Evolutionary conservation across 768 basidiomycete genomes (phyloP).

Genomic region (Macrolepiota dolichaula): DNA sequence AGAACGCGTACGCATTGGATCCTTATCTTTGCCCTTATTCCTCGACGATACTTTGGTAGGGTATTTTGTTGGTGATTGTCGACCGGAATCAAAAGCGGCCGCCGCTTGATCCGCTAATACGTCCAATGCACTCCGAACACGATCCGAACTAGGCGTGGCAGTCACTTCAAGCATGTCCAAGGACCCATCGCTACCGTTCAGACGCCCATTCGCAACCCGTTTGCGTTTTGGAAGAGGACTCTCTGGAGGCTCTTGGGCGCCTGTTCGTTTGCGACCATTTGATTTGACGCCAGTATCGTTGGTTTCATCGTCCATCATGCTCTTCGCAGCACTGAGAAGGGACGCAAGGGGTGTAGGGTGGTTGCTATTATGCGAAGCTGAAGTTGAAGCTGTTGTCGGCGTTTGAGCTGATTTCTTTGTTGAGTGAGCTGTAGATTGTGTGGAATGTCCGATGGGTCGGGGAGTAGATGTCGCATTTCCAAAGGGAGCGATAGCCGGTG

Average conservation of each 20-base stretch:
- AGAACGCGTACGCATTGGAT: not conserved
- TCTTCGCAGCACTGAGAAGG: conserved; percentile 55
- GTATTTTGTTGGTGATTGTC: conserved; percentile 12
- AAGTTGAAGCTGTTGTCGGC: conserved; percentile 8
- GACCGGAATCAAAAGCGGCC: conserved; percentile 39
- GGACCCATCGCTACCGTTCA: conserved; percentile 2
- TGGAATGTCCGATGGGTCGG: conserved; percentile 1
- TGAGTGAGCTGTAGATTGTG: not conserved
- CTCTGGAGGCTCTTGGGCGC: conserved; percentile 27
- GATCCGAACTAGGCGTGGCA: conserved; percentile 11
- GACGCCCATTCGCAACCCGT: conserved; percentile 18
- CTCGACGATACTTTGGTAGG: conserved; percentile 1
- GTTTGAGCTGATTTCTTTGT: not conserved
- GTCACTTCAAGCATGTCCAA: conserved; percentile 6
- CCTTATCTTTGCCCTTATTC: conserved; percentile 8
- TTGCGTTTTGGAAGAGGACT: conserved; percentile 33
- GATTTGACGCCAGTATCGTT: conserved; percentile 17
- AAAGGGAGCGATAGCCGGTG: conserved; percentile 16
- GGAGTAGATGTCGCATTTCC: conserved; percentile 13
- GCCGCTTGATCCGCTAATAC: conserved; percentile 75
- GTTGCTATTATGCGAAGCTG: conserved; percentile 13
- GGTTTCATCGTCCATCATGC: conserved; percentile 43
- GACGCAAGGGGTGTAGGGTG: conserved; percentile 50
- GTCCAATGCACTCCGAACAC: conserved; percentile 57
- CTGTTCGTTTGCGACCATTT: conserved; percentile 17